Evolutionary conservation across 2,329 filamentous ascomycete species (phyloP).

Genomic region (Ophiostoma tasmaniense): DNA sequence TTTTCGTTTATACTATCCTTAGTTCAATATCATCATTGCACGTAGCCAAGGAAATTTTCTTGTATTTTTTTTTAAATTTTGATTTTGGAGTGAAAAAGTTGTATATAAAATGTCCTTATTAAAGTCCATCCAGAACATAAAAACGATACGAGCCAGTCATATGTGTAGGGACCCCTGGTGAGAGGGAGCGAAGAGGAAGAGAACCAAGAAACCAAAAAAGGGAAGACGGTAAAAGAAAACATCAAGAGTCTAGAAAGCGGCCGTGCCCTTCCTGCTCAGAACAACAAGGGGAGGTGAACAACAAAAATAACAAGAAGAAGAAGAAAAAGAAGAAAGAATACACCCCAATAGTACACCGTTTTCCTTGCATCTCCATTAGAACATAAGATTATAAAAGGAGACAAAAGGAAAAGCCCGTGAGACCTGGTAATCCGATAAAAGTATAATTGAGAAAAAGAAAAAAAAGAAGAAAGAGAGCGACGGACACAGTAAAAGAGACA

Average conservation of each 20-base stretch:
- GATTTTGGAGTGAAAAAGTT: conserved; percentile 9
- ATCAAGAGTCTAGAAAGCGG: conserved; percentile 19
- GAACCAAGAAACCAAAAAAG: conserved; percentile 15
- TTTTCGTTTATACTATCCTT: no score
- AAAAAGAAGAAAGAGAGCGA: not conserved
- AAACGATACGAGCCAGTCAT: conserved; percentile 45
- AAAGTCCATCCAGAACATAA: conserved; percentile 16
- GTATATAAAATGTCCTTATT: conserved; percentile 15
- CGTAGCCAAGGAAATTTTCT: conserved; percentile 11
- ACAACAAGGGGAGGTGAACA: conserved; percentile 6
- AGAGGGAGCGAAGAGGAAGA: conserved; percentile 18
- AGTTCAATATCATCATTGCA: not conserved
- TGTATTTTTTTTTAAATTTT: conserved; percentile 12
- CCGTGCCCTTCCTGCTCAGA: conserved; percentile 15
- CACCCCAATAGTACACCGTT: not conserved
- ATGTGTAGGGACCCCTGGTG: conserved; percentile 23
- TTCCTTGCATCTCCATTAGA: not conserved
- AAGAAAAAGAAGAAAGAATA: not conserved
- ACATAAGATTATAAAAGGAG: conserved; percentile 14
- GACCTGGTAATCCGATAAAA: conserved; percentile 10
- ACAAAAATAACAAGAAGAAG: not conserved
- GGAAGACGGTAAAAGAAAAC: conserved; percentile 9
- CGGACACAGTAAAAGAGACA: not conserved
- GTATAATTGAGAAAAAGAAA: not conserved
- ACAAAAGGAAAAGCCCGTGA: conserved; percentile 19